Percentiles rank a stretch among this genome's conserved stretches.
phyloP scores from a whole-genome alignment of 2,329 filamentous ascomycete genomes.

The Fusarium decemcellulare region DNA sequence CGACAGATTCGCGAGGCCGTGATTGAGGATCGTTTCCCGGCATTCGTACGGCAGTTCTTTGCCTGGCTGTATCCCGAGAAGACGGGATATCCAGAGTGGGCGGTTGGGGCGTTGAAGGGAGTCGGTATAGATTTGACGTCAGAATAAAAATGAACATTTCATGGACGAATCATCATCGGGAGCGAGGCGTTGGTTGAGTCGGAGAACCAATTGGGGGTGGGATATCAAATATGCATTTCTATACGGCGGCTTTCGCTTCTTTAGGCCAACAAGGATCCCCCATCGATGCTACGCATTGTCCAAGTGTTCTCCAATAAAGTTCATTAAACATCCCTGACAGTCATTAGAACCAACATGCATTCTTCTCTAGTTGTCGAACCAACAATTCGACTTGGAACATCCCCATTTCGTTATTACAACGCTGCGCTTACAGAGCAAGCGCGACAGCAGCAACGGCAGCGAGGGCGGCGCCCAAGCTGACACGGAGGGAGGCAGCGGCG shows the following conservation, averaged over 20 bases:
- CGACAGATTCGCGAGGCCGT: constrained; percentile 80
- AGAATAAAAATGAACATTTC: constrained; percentile 32
- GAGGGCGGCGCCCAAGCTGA: constrained; percentile 40
- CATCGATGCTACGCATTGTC: constrained; percentile 17
- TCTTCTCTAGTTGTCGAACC: constrained; percentile 15
- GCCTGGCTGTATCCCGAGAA: constrained; percentile 72
- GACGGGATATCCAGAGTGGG: constrained; percentile 86
- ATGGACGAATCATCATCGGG: neutral
- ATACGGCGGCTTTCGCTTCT: constrained; percentile 30
- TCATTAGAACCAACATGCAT: constrained; percentile 36
- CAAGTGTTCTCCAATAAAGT: constrained; percentile 23
- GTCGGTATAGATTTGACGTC: constrained; percentile 80
- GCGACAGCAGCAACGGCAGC: constrained; percentile 41
- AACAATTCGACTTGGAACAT: constrained; percentile 14
- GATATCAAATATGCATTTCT: constrained; percentile 39
- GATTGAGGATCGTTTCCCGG: constrained; percentile 84
- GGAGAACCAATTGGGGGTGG: constrained; percentile 14
- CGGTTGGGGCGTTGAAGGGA: constrained; percentile 80
- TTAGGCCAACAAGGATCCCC: constrained; percentile 28
- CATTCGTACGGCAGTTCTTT: constrained; percentile 86
- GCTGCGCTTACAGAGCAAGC: constrained; percentile 41
- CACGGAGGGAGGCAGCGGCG: constrained; percentile 36
- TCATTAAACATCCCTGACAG: constrained; percentile 42
- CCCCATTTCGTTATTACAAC: neutral
- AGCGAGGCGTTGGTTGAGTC: constrained; percentile 19